A percentile compares a stretch with the other conserved stretches of the same genome.
Evolutionary conservation across 805 yeast species (phyloP).

Genomic region (Candida ficus): DNA sequence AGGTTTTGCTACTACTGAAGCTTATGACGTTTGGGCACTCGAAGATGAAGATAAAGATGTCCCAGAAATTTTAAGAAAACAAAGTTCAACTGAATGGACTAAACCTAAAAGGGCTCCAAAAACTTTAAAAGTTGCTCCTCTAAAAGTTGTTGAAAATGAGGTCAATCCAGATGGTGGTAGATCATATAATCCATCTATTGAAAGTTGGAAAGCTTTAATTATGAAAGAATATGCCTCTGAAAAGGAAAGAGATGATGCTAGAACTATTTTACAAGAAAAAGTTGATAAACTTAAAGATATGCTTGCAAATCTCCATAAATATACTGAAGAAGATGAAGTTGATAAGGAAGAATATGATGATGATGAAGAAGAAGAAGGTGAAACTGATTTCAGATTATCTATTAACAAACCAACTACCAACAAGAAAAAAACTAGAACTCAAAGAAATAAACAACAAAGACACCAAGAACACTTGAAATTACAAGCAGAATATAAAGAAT

Average conservation of each 20-base stretch:
- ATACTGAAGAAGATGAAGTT: slow-evolving; percentile 41
- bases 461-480: slow-evolving; percentile 55
- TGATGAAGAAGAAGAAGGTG: slow-evolving; percentile 14
- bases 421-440: slow-evolving; percentile 71
- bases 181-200: slow-evolving; percentile 86
- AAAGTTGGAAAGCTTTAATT: slow-evolving; percentile 74
- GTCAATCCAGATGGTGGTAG: slow-evolving; percentile 75
- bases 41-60: slow-evolving; percentile 21
- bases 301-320: slow-evolving; percentile 56
- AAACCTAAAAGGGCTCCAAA: slow-evolving; percentile 49
- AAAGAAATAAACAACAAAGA: slow-evolving; percentile 66
- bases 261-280: slow-evolving; percentile 56
- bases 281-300: slow-evolving; percentile 58
- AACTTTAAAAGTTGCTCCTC: slow-evolving; percentile 49
- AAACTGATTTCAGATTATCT: slow-evolving; percentile 48
- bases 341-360: slow-evolving; percentile 28
- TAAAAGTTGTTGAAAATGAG: slow-evolving; percentile 46
- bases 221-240: slow-evolving; percentile 62
- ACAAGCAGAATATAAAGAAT: slow-evolving; percentile 48
- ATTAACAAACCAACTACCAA: slow-evolving; percentile 62
- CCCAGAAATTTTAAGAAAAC: slow-evolving; percentile 36
- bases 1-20: slow-evolving; percentile 50
- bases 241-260: slow-evolving; percentile 59
- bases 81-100: slow-evolving; percentile 43
- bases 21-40: slow-evolving; percentile 67